Percentiles rank a stretch among this genome's conserved stretches.
phyloP scores from a whole-genome alignment of 495 filamentous ascomycete genomes.

The Trichoderma asperelloides region DNA sequence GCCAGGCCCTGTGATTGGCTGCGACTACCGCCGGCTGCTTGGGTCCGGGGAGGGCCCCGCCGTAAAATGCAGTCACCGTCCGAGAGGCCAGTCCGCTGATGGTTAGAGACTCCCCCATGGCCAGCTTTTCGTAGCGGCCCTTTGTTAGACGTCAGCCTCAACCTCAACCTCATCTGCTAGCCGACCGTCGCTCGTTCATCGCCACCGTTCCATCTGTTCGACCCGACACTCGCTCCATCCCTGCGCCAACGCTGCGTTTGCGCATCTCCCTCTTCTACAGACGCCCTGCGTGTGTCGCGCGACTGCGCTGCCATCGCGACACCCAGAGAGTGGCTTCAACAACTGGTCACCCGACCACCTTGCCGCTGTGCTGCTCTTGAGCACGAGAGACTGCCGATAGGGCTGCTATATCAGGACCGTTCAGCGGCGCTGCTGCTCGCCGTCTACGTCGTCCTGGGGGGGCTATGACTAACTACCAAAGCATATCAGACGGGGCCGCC shows the following conservation, averaged over 20 bases:
- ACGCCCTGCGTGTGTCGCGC: not conserved
- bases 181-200: not conserved
- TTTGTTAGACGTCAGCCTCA: not conserved
- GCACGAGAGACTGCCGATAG: not conserved
- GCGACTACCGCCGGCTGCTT: not conserved
- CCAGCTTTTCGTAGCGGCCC: not conserved
- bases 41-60: not conserved
- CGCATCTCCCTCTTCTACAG: not conserved
- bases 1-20: not conserved
- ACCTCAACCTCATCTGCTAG: not conserved
- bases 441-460: not conserved
- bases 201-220: not conserved
- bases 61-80: not conserved
- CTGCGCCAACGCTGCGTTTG: not conserved
- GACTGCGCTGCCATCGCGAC: not conserved
- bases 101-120: not conserved
- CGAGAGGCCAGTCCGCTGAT: not conserved
- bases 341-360: constrained; percentile 3
- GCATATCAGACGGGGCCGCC: constrained; percentile 27
- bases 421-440: not conserved
- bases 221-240: not conserved
- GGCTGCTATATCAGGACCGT: not conserved
- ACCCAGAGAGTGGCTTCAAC: not conserved
- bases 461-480: constrained; percentile 37
- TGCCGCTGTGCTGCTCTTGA: not conserved